Evolutionary conservation across 768 basidiomycete genomes (phyloP).

Genomic region (Russula vinacea): DNA sequence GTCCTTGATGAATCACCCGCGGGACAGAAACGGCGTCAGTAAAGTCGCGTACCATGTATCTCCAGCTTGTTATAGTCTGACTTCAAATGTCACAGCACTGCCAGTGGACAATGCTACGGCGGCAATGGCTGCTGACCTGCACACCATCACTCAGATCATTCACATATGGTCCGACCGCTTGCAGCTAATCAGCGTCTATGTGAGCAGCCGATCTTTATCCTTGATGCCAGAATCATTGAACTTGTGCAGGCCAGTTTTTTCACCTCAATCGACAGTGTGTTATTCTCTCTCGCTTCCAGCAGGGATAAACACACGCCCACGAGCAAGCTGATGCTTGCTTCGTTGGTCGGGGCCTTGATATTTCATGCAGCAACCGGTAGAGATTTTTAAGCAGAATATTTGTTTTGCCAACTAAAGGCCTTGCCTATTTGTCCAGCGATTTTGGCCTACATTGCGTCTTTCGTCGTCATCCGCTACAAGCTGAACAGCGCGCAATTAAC

Average conservation of each 20-base stretch:
- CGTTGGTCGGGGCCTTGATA: slow-evolving; percentile 22
- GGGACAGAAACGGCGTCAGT: slow-evolving; percentile 13
- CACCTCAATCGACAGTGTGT: slow-evolving; percentile 25
- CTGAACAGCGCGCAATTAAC: slow-evolving; percentile 12
- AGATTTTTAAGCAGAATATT: background rate
- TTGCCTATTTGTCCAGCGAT: slow-evolving; percentile 14
- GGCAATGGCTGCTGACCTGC: slow-evolving; percentile 16
- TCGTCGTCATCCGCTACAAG: slow-evolving; percentile 24
- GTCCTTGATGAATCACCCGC: background rate
- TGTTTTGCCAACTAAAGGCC: background rate
- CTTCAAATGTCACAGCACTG: background rate
- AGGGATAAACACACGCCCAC: background rate
- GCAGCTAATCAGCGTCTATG: slow-evolving; percentile 24
- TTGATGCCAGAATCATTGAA: background rate
- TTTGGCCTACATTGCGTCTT: slow-evolving; percentile 24
- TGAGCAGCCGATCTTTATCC: slow-evolving; percentile 1
- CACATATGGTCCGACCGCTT: slow-evolving; percentile 26
- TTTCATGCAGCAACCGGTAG: slow-evolving; percentile 25
- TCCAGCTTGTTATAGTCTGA: background rate
- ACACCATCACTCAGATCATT: slow-evolving; percentile 17
- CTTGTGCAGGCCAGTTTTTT: slow-evolving; percentile 22
- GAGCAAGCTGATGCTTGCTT: slow-evolving; percentile 16
- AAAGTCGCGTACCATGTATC: background rate
- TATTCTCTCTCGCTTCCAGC: slow-evolving; percentile 25
- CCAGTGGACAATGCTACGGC: slow-evolving; percentile 6